phyloP scores from a whole-genome alignment of 495 filamentous ascomycete species.

The Tetracladium setigerum region DNA sequence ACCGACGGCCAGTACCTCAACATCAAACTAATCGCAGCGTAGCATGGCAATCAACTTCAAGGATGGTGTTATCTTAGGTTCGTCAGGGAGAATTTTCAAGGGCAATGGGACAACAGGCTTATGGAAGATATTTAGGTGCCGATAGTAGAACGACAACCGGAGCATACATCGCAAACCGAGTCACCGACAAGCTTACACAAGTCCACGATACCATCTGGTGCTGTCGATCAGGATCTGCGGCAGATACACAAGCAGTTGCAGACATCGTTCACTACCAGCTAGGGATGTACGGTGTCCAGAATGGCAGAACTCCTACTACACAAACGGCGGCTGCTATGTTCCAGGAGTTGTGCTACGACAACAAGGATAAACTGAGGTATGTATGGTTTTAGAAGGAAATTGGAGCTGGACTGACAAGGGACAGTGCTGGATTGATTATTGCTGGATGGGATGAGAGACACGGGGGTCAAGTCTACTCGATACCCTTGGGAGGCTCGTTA shows the following conservation, averaged over 20 bases:
- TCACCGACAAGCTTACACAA: slow-evolving; percentile 97
- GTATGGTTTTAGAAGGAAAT: not conserved
- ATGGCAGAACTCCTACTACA: slow-evolving; percentile 83
- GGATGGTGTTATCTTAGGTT: slow-evolving; percentile 88
- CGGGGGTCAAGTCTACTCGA: slow-evolving; percentile 94
- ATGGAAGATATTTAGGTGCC: slow-evolving; percentile 47
- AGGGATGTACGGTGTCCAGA: slow-evolving; percentile 81
- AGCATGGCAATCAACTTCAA: slow-evolving; percentile 96
- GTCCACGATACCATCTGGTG: slow-evolving; percentile 99
- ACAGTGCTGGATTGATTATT: slow-evolving; percentile 92
- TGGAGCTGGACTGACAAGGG: slow-evolving; percentile 9
- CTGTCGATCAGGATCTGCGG: slow-evolving; percentile 92
- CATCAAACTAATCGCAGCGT: slow-evolving; percentile 13
- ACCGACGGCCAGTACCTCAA: slow-evolving; percentile 8
- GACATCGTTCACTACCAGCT: slow-evolving; percentile 97
- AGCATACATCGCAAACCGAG: slow-evolving; percentile 96
- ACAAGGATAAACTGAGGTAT: slow-evolving; percentile 86
- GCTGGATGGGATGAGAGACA: slow-evolving; percentile 90
- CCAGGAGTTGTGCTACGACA: slow-evolving; percentile 94
- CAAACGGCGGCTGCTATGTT: slow-evolving; percentile 91
- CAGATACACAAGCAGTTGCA: slow-evolving; percentile 95
- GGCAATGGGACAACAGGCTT: slow-evolving; percentile 8
- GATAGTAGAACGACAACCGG: slow-evolving; percentile 98
- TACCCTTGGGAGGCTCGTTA: slow-evolving; percentile 91
- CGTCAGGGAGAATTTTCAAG: slow-evolving; percentile 12